Evolutionary conservation across 805 yeast genomes (phyloP), one percentile per base, ranked within the genome.

Genomic region (Nakazawaea wickerhamii): DNA sequence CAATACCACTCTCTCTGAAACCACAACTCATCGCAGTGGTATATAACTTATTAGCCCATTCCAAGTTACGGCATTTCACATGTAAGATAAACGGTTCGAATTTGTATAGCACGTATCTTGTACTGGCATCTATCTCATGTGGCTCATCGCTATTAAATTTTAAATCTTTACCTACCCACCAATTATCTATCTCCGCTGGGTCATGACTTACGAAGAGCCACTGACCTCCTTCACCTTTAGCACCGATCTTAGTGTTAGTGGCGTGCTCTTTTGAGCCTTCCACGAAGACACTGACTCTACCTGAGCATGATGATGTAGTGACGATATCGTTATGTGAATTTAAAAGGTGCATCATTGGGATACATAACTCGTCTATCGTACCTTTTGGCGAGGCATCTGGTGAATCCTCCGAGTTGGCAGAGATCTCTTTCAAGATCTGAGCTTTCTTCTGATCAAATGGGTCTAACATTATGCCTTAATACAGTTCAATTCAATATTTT

Each of bases 371-470:
- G 60, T 88, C 96, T n/a, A 87, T 79, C 2, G 87, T 73, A 1
- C 96, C 96, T 54, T 88, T 89, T 13, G 96, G 96, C 2, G 95
- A 84, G n/a, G 78, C 65, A 59, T 83, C 91, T 4, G 77, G 79
- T 10, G 63, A 58, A 0, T 56, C 59, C 2, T 60, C 66, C 5
- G 64, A 57, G 7, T 68, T 76, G 3, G 63, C 55, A 1, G 58
- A 53, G 6, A 84, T 79, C 39, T 77, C 83, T n/a, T 58, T 49
- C 7, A 82, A 57, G 5, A 84, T 75, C 32, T 65, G 55, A 10
- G 50, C 47, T 50, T 84, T 84, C 61, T 83, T 84, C 55, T 81
- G 89, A 45, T 77, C 79, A 59, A 84, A 84, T 2, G 84, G 68
- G 51, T 76, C 74, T 57, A 63, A 60, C 67, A 60, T 65, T 6